Base-by-base conservation (phyloP, 768 basidiomycete species). In the Phaeolepiota aurea region DNA sequence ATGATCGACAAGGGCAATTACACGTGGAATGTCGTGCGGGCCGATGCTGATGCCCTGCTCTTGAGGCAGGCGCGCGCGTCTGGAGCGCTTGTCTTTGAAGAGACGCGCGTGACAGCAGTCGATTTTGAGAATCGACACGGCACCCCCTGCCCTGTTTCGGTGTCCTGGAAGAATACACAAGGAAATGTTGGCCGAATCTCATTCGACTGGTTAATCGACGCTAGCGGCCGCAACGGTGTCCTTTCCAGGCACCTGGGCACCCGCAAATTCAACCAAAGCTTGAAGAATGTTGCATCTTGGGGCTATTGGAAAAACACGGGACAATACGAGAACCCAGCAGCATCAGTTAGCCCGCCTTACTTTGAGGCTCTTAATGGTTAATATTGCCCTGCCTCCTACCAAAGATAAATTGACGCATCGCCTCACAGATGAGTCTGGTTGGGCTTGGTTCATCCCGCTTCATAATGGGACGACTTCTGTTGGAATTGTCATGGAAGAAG, bases 151-250 rank as follows among this genome's bases (percentile, higher is more conserved):
- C 67, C 71, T 0, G 45, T 57, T 5, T 58, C 62, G 10, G 68
- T 66, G 15, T 44, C 45, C 3, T 72, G 64, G 53, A 51, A 39
- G 19, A 46, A 43, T 23, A 19, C 7, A 5, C 48, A 25, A 1
- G 52, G 53, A 13, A 33, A 44, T 4, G 59, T 57, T 5, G 66
- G 71, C 3, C 58, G 53, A 19, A 72, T 76, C 35, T 54, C 62
- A 1, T 80, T 80, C 38, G 73, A 79, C 39, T 79, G 68, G 43
- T 53, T 80, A 12, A 62, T 80, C 3, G 78, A 80, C 49, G 79
- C 77, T 4, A 71, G 69, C 14, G 79, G 78, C 19, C 64, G 79
- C 2, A 60, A 64, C 5, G 78, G 79, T 0, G 39, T 80, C 36
- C 63, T 80, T 55, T 74, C 74, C 3, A 71, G 21, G 35, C 49